Evolutionary conservation across 2,329 filamentous ascomycete genomes (phyloP).

Genomic region (Neofusicoccum umdonicola): DNA sequence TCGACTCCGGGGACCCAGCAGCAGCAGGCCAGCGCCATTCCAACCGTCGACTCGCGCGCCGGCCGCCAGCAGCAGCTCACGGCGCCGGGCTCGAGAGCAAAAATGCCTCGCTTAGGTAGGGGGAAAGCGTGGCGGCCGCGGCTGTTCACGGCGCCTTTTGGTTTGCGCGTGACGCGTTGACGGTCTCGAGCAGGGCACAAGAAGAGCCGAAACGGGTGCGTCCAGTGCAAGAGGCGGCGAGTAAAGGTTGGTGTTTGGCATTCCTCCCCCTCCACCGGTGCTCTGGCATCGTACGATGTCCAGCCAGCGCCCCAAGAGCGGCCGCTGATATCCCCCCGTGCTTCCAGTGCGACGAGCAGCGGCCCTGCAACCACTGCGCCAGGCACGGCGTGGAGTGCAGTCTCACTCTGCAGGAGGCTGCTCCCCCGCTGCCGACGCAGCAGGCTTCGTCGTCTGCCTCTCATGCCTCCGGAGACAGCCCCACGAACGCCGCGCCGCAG

Average conservation of each 20-base stretch:
- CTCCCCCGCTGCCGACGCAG: constrained; percentile 5
- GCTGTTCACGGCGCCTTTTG: constrained; percentile 14
- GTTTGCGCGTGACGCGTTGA: constrained; percentile 10
- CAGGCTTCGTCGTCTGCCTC: constrained; percentile 13
- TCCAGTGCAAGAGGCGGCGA: constrained; percentile 19
- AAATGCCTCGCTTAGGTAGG: constrained; percentile 19
- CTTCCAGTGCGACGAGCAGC: constrained; percentile 37
- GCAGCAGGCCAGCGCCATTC: neutral
- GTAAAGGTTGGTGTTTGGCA: constrained; percentile 17
- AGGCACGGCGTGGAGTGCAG: constrained; percentile 38
- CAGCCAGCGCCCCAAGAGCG: neutral
- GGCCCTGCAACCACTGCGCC: constrained; percentile 37
- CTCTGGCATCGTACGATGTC: neutral
- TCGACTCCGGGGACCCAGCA: constrained; percentile 2
- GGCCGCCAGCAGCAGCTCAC: neutral
- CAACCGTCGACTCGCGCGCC: neutral
- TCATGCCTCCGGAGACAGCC: constrained; percentile 15
- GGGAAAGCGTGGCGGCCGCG: constrained; percentile 14
- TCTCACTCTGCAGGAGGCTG: constrained; percentile 20
- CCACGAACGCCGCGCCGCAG: neutral
- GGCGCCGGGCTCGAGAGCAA: neutral
- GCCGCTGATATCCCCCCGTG: neutral
- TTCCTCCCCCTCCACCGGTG: neutral
- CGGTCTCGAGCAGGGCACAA: constrained; percentile 17
- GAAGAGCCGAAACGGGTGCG: constrained; percentile 19